Conservation (phyloP, 1,284 basidiomycete species). For the Cryptococcus sp. region DNA sequence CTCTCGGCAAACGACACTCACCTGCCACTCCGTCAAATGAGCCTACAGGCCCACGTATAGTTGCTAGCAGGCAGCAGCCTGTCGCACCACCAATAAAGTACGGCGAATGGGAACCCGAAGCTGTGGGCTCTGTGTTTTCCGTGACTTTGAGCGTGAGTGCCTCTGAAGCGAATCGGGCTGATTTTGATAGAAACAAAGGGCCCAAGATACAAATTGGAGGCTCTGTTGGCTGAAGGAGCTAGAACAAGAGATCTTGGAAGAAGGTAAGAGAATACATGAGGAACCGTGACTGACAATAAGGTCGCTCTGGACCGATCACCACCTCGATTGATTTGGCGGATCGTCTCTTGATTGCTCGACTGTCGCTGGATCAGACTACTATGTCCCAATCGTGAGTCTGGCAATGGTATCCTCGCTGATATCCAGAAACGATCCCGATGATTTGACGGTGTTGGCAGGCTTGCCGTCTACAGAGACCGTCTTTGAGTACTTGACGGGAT, state of each 20-base stretch:
- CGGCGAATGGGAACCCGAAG: constrained; percentile 71
- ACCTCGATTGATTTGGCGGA: constrained; percentile 31
- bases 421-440: constrained; percentile 75
- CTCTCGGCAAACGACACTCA: constrained; percentile 14
- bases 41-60: constrained; percentile 20
- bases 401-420: background rate
- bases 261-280: constrained; percentile 57
- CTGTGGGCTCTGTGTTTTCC: constrained; percentile 67
- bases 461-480: constrained; percentile 76
- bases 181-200: constrained; percentile 63
- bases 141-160: constrained; percentile 73
- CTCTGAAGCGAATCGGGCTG: constrained; percentile 3
- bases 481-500: constrained; percentile 86
- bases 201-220: constrained; percentile 68
- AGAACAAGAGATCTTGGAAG: constrained; percentile 68
- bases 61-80: constrained; percentile 5
- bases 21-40: constrained; percentile 25
- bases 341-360: constrained; percentile 78
- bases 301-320: constrained; percentile 44
- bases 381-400: constrained; percentile 57
- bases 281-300: constrained; percentile 11
- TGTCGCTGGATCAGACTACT: constrained; percentile 74
- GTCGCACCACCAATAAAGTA: constrained; percentile 53
- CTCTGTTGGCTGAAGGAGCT: constrained; percentile 82
- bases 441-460: constrained; percentile 72